Evolutionary conservation across 2,329 filamentous ascomycete species (phyloP), one percentile per base, ranked within the genome.

Genomic region (Colletotrichum limetticola): DNA sequence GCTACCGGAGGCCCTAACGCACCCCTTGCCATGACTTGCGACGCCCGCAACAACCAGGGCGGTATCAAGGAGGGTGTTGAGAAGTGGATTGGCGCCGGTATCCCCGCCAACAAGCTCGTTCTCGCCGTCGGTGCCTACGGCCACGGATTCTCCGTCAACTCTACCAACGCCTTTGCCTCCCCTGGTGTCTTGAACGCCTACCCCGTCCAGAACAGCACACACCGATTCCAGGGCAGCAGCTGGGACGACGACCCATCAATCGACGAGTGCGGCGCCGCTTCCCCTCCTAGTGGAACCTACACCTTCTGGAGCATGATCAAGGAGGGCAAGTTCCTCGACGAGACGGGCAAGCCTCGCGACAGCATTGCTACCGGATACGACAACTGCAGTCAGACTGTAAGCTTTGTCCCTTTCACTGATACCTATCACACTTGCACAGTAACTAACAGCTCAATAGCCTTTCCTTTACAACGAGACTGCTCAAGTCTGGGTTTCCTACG

Each of bases 211-310:
- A 73, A 73, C 66, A 71, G 66, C 71, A 46, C 60, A 56, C 11
- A 71, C 71, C 71, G 71, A 35, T 66, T 73, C 61, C 71, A 71
- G 66, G 71, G 71, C 71, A 58, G 71, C 71, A 71, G 66, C 71
- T 73, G 71, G 71, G 71, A 73, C 49, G 35, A 73, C 46, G 71
- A 73, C 71, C 71, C 71, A 28, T 19, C 46, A 2, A 37, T 73
- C 56, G 71, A 73, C 26, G 66, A 73, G 22, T 73, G 71, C 61
- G 71, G 71, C 56, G 61, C 60, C 66, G 22, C 71, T n/a, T 28
- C 52, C 6, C 71, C 71, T 35, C 71, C 56, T 16, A 66, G 66
- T 19, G 71, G 71, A 6, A 73, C 66, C 4, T 73, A 73, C 67
- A 42, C 30, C 26, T 71, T 73, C 71, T 66, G 60, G 66, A 66